phyloP scores from a whole-genome alignment of 2,329 filamentous ascomycete species.

The Camptophora hylomeconis region DNA sequence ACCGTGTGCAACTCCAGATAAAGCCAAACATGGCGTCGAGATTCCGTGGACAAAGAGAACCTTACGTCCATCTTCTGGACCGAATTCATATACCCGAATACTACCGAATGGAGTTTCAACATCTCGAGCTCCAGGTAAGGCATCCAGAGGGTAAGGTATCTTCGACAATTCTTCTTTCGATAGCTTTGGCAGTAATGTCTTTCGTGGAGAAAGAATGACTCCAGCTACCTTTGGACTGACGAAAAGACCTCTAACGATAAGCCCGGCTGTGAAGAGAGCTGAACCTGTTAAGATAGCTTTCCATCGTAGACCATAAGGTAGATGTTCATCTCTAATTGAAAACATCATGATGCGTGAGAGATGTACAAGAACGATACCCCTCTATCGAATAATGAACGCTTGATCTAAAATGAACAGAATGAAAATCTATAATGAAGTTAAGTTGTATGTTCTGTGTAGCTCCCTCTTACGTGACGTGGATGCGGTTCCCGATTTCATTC shows the following conservation, averaged over 20 bases:
- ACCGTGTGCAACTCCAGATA: slow-evolving; percentile 52
- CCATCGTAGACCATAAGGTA: too few relatives aligned
- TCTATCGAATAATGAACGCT: too few relatives aligned
- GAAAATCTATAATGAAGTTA: too few relatives aligned
- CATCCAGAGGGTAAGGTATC: slow-evolving; percentile 55
- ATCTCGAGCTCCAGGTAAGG: slow-evolving; percentile 55
- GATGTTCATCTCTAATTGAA: too few relatives aligned
- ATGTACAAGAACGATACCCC: too few relatives aligned
- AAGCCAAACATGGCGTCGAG: slow-evolving; percentile 59
- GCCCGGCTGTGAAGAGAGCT: too few relatives aligned
- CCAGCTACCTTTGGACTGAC: not conserved
- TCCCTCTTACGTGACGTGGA: too few relatives aligned
- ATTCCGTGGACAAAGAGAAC: slow-evolving; percentile 71
- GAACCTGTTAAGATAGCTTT: too few relatives aligned
- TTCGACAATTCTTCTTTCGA: slow-evolving; percentile 25
- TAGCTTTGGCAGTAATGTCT: slow-evolving; percentile 21
- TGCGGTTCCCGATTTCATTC: too few relatives aligned
- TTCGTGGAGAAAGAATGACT: slow-evolving; percentile 23
- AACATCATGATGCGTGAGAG: too few relatives aligned
- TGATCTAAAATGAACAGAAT: too few relatives aligned
- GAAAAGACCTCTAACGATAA: slow-evolving; percentile 1
- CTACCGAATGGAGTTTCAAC: slow-evolving; percentile 51
- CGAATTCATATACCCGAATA: slow-evolving; percentile 69
- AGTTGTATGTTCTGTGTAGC: too few relatives aligned
- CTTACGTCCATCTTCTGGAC: slow-evolving; percentile 55